phyloP scores from a whole-genome alignment of 192 early-diverging fungal genomes.

The Umbelopsis sp. region DNA sequence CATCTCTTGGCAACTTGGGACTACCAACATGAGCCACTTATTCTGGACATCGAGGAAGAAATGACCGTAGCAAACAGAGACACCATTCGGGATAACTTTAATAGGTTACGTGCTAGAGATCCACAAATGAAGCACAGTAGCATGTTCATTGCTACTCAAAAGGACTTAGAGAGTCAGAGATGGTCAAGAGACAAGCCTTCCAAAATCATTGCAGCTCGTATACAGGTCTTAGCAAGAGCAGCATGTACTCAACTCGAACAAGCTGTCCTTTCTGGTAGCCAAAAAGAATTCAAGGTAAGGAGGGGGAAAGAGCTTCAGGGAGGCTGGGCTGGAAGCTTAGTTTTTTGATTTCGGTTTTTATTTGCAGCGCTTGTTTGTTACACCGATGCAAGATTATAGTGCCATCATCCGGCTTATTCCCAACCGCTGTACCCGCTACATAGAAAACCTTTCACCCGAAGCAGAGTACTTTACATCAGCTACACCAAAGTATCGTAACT shows the following conservation, averaged over 20 bases:
- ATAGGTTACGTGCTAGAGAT: conserved; percentile 47
- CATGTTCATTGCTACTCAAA: conserved; percentile 70
- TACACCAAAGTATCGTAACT: conserved; percentile 74
- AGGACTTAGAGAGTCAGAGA: conserved; percentile 57
- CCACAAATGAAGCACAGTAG: conserved; percentile 43
- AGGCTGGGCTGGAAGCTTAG: neutral
- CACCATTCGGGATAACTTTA: conserved; percentile 56
- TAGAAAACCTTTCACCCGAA: conserved; percentile 62
- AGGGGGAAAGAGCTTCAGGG: conserved; percentile 9
- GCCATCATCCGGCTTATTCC: conserved; percentile 69
- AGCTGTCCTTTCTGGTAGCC: conserved; percentile 34
- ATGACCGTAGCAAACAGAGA: conserved; percentile 49
- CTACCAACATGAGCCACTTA: conserved; percentile 75
- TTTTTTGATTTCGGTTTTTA: conserved; percentile 33
- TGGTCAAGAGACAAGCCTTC: conserved; percentile 63
- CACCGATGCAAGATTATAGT: conserved; percentile 80
- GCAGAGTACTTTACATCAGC: conserved; percentile 43
- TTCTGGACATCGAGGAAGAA: conserved; percentile 77
- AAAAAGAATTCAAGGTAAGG: conserved; percentile 48
- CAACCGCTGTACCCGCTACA: conserved; percentile 59
- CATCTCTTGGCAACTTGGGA: conserved; percentile 72
- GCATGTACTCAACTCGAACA: conserved; percentile 57
- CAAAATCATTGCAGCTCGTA: conserved; percentile 58
- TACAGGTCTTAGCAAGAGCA: conserved; percentile 68
- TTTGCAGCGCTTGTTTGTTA: conserved; percentile 71